Percentiles rank a stretch among this genome's conserved stretches.
These are phyloP conservation scores for Paramecium bursaria DNA, from an alignment of 73 alveolate genomes.

Conservation along the genomic window DNA sequence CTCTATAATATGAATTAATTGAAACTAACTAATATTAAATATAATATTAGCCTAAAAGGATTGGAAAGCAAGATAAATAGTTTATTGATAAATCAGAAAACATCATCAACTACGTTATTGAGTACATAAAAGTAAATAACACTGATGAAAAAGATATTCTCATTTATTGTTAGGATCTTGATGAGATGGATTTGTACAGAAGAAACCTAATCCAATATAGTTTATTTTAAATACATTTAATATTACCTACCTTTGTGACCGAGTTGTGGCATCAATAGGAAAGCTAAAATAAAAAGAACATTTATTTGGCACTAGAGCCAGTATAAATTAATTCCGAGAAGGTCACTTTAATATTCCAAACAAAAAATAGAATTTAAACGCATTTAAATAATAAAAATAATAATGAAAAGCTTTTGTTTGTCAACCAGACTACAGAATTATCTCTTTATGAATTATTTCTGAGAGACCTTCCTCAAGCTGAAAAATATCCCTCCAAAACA, in stretches of 20 bases:
- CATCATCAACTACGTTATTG: too few relatives aligned
- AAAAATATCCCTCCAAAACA: background rate
- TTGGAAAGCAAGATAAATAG: too few relatives aligned
- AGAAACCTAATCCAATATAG: background rate
- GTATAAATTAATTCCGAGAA: background rate
- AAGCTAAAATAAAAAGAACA: background rate
- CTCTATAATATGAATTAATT: too few relatives aligned
- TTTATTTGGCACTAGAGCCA: slow-evolving; percentile 17
- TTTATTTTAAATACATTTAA: background rate
- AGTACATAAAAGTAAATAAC: too few relatives aligned
- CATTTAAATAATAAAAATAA: background rate
- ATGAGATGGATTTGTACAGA: background rate
- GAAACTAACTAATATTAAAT: too few relatives aligned
- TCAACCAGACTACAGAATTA: too few relatives aligned
- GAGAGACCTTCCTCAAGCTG: slow-evolving; percentile 39
- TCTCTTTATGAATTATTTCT: too few relatives aligned
- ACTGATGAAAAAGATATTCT: slow-evolving; percentile 52
- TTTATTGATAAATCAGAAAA: too few relatives aligned
- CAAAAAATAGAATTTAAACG: background rate
- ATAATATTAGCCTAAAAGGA: too few relatives aligned
- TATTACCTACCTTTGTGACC: background rate
- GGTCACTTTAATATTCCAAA: slow-evolving; percentile 26
- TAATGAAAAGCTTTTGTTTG: slow-evolving; percentile 7
- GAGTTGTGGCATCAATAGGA: background rate
- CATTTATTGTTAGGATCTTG: slow-evolving; percentile 33